Percentiles rank a stretch among this genome's conserved stretches.
Conservation (phyloP, 1,284 basidiomycete species). For the Calocybe gambosa region DNA sequence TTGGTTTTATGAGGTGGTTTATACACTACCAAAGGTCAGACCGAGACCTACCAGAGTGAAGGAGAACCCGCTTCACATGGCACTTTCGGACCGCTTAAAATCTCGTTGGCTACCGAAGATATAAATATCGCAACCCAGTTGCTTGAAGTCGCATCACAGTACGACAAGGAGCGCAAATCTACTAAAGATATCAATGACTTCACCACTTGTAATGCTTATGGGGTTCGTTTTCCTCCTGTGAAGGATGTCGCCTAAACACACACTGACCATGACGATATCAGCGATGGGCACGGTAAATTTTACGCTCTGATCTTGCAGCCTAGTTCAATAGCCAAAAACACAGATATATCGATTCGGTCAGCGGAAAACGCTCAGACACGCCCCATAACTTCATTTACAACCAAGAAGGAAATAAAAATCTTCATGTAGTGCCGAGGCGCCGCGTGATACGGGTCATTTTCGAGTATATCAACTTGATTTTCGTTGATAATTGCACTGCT, state of each 20-base stretch:
- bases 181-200: slow-evolving; percentile 43
- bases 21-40: slow-evolving; percentile 23
- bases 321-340: slow-evolving; percentile 31
- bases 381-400: slow-evolving; percentile 56
- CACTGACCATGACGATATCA: slow-evolving; percentile 13
- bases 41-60: slow-evolving; percentile 43
- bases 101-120: slow-evolving; percentile 34
- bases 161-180: slow-evolving; percentile 36
- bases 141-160: slow-evolving; percentile 35
- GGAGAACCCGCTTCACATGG: slow-evolving; percentile 39
- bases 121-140: slow-evolving; percentile 40
- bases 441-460: slow-evolving; percentile 44
- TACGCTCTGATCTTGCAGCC: neutral
- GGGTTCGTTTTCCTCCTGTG: slow-evolving; percentile 27
- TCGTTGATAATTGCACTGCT: neutral
- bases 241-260: neutral
- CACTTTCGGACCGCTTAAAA: slow-evolving; percentile 44
- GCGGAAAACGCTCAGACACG: slow-evolving; percentile 52
- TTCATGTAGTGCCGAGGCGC: slow-evolving; percentile 33
- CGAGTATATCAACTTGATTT: slow-evolving; percentile 29
- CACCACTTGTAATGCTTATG: slow-evolving; percentile 34
- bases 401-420: slow-evolving; percentile 34
- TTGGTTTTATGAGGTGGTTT: neutral
- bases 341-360: slow-evolving; percentile 27
- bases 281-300: slow-evolving; percentile 35